Base-by-base conservation (phyloP, 257 asterid species). In the Leptodermis oblonga region DNA sequence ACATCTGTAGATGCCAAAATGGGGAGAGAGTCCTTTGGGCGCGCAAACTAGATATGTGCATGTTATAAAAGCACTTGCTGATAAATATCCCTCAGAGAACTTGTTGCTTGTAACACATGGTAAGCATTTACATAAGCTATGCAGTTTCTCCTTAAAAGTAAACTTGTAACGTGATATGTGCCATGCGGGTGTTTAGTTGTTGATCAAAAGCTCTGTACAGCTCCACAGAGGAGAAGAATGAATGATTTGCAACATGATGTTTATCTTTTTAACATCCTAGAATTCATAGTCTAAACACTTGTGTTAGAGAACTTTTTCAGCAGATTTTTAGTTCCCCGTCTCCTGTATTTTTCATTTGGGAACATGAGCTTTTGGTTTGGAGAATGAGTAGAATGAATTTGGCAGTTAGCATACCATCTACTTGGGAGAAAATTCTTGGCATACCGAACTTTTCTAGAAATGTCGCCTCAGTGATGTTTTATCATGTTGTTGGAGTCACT, bases 31-130 rank as follows among this genome's bases (percentile, higher is more conserved):
- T 0, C 42, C 66, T 17, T 81, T 62, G 64, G 92, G 64, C 67
- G 87, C 95, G 28, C 78, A 86, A 73, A 73, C 75, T 65, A 83
- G 98, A 83, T 92, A 90, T 72, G 64, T 59, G 12, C 60, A 76
- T 62, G 86, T 92, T 67, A 81, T 88, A 72, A 87, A 86, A 77
- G 80, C 77, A 49, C 95, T 90, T 73, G 94, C 95, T 23, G 85
- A 92, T 82, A 87, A 83, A 82, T 88, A 87, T 70, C 97, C 95
- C 65, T 75, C 87, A 0, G 95, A 92, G 76, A 90, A 90, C 88
- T 78, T 92, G 79, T 83, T 90, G 86, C 73, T 92, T 41, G 95
- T 90, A 39, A 88, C 97, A 52, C 98, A 92, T 63, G 98, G 98
- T 90, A 72, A 80, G 85, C 56, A 39, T 75, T n/a, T 46, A 28